These are phyloP conservation scores for Melastoma malabathricum DNA, from an alignment of 345 rosid species.

Conservation along the genomic window DNA sequence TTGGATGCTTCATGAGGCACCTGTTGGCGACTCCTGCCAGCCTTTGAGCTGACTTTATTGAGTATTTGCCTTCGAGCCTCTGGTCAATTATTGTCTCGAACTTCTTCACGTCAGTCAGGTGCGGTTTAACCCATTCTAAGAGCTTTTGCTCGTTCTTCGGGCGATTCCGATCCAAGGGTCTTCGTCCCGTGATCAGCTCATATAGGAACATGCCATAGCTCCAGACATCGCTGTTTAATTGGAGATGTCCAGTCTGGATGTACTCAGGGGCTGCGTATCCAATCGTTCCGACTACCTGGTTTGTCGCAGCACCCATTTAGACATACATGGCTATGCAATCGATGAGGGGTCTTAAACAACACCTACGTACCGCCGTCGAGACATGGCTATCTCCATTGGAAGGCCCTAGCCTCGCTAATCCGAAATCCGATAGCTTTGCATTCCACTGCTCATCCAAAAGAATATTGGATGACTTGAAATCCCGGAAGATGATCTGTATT, in stretches of 20 bases:
- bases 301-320: background rate
- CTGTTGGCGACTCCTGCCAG: slow-evolving; percentile 73
- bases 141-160: slow-evolving; percentile 82
- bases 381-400: slow-evolving; percentile 79
- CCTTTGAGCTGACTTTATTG: slow-evolving; percentile 47
- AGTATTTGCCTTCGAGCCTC: slow-evolving; percentile 59
- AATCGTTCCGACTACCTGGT: slow-evolving; percentile 80
- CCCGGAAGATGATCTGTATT: slow-evolving; percentile 75
- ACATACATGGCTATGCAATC: no score
- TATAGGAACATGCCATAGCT: slow-evolving; percentile 79
- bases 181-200: slow-evolving; percentile 85
- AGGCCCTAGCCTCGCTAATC: slow-evolving; percentile 90
- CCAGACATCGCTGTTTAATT: slow-evolving; percentile 80
- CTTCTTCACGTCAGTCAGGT: slow-evolving; percentile 54
- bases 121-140: slow-evolving; percentile 88
- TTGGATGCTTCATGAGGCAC: slow-evolving; percentile 53
- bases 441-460: slow-evolving; percentile 89
- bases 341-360: background rate
- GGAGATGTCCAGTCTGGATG: slow-evolving; percentile 72
- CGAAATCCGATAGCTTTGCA: slow-evolving; percentile 84
- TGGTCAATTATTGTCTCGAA: slow-evolving; percentile 69
- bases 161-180: slow-evolving; percentile 63
- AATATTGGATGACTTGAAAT: slow-evolving; percentile 89
- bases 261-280: slow-evolving; percentile 97
- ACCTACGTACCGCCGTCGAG: slow-evolving; percentile 59